Percentiles rank a stretch among this genome's conserved stretches.
Evolutionary conservation across 176 grass and related monocot genomes (phyloP).

Genomic region (Carex littledalei): DNA sequence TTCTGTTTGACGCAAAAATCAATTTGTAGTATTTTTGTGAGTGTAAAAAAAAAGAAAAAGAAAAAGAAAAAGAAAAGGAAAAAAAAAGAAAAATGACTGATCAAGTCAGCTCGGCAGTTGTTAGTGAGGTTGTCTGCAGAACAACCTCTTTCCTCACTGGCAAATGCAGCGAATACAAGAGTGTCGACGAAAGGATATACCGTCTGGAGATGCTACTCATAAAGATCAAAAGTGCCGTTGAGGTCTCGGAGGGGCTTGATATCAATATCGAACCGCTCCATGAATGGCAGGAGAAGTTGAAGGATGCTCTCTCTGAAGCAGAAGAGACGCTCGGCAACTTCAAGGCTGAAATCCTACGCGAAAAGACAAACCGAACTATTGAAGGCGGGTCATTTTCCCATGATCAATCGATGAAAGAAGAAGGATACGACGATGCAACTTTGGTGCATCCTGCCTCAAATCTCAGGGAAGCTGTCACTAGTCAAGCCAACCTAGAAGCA

Average conservation of each 20-base stretch:
- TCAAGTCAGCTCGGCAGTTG: not conserved
- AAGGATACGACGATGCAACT: not conserved
- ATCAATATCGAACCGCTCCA: not conserved
- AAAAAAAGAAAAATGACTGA: not conserved
- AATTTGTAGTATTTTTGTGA: not conserved
- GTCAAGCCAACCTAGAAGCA: not conserved
- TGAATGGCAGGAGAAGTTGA: slow-evolving; percentile 15
- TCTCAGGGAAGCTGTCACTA: no score
- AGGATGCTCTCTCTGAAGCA: not conserved
- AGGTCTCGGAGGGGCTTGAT: slow-evolving; percentile 8
- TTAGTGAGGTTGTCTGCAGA: not conserved
- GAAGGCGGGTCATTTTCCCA: not conserved
- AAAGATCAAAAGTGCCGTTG: not conserved
- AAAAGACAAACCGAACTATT: not conserved
- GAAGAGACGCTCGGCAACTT: not conserved
- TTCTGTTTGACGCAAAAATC: not conserved
- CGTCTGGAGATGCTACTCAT: slow-evolving; percentile 22
- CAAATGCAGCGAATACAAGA: not conserved
- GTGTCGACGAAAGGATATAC: not conserved
- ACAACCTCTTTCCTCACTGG: not conserved
- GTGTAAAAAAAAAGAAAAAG: not conserved
- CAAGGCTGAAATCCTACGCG: no score
- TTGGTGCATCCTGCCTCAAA: not conserved
- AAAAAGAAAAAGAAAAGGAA: not conserved
- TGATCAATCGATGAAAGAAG: not conserved